Conservation (phyloP, 1,284 basidiomycete species). For the Rhizoctonia solani region DNA sequence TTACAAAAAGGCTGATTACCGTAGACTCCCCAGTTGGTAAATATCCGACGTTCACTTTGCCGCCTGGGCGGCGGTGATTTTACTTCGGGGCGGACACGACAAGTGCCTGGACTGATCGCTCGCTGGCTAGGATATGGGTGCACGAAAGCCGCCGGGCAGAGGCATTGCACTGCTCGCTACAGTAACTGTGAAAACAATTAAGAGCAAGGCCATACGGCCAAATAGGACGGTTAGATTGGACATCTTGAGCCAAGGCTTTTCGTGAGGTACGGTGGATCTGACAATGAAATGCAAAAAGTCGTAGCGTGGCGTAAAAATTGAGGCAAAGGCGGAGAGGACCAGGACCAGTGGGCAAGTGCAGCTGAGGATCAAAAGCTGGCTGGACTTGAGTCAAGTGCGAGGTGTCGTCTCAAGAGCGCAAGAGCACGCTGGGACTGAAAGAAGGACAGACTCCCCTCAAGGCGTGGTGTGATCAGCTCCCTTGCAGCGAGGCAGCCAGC, state of each 20-base stretch:
- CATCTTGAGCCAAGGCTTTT: too few species aligned
- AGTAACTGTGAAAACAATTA: neutral
- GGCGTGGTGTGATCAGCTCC: conserved; percentile 25
- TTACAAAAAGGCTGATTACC: conserved; percentile 27
- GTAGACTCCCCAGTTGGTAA: conserved; percentile 43
- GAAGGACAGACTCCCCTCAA: too few species aligned
- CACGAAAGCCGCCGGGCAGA: neutral
- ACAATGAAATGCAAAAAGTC: neutral
- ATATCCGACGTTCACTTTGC: conserved; percentile 63
- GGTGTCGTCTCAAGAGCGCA: conserved; percentile 24
- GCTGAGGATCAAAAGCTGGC: too few species aligned
- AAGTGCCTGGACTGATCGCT: neutral
- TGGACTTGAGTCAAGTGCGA: conserved; percentile 10
- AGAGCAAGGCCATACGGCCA: neutral
- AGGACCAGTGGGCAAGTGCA: too few species aligned
- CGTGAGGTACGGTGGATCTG: too few species aligned
- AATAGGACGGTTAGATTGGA: too few species aligned
- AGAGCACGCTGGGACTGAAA: conserved; percentile 15
- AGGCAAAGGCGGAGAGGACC: too few species aligned
- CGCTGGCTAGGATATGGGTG: conserved; percentile 26
- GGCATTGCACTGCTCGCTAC: conserved; percentile 14
- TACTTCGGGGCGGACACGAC: conserved; percentile 22
- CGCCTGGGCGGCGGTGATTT: conserved; percentile 41
- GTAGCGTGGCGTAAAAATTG: conserved; percentile 4
- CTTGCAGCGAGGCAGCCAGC: neutral